Base-by-base conservation (phyloP, 768 basidiomycete genomes). In the Leccinum olivaceopallidum region DNA sequence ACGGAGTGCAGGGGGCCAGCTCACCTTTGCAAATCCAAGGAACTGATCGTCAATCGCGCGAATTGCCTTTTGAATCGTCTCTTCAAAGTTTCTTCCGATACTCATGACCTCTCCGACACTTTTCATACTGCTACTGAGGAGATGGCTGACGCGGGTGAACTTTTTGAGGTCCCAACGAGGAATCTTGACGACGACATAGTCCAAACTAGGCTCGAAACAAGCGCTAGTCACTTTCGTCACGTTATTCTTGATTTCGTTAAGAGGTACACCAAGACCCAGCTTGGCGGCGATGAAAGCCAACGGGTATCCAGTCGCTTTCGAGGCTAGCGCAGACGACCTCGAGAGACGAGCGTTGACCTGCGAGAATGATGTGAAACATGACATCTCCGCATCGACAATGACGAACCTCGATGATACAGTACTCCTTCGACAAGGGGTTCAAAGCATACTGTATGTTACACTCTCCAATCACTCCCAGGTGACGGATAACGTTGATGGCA, bases 91-190 rank as follows among this genome's bases (percentile, higher is more conserved):
- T 67, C 96, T 81, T 14, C 96, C 96, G 65, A 99, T 98, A 66
- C 92, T 94, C 97, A 99, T 99, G 59, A 99, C 96, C 76, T 99
- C 96, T 28, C 96, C 96, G 8, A 99, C 96, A 68, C 92, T 94
- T 83, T 98, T 98, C 96, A 99, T 98, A 76, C 92, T 94, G 67
- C 90, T 93, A 75, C 93, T 94, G 53, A 99, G 79, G 44, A 92
- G 81, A 60, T 90, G 85, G 73, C 92, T 95, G 69, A 99, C 96
- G 51, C 96, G 87, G 69, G 69, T 94, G 79, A 99, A 99, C 83
- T 99, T 99, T 77, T 95, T 95, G 71, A 98, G 79, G 77, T 99
- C 97, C 96, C 96, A 99, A 64, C 96, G 90, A 58, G 96, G 96
- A 69, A 99, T 97, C 81, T 99, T 98, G 72, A 98, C 95, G 50